A percentile compares a stretch with the other conserved stretches of the same genome.
Conservation (phyloP, 768 basidiomycete genomes). For the Hericium alpestre region DNA sequence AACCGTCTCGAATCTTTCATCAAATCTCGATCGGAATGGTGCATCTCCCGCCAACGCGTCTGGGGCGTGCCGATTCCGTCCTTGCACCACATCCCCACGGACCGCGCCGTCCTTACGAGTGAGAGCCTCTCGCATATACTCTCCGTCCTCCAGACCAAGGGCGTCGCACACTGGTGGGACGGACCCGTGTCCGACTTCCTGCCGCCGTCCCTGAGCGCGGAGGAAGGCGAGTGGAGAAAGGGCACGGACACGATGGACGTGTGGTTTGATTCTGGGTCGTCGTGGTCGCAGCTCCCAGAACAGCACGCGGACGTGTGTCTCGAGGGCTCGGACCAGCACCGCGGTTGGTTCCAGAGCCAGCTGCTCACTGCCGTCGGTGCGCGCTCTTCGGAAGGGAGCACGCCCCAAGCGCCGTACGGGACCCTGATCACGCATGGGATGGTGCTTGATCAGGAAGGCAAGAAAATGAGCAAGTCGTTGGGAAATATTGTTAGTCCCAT, state of each 20-base stretch:
- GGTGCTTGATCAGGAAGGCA: constrained; percentile 82
- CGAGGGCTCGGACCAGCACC: constrained; percentile 95
- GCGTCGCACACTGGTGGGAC: constrained; percentile 86
- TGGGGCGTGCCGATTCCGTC: constrained; percentile 98
- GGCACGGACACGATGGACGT: constrained; percentile 97
- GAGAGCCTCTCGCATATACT: constrained; percentile 69
- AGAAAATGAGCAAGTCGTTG: constrained; percentile 96
- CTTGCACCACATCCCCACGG: constrained; percentile 55
- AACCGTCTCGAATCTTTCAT: constrained; percentile 85
- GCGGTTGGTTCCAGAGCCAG: constrained; percentile 98
- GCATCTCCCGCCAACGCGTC: constrained; percentile 92
- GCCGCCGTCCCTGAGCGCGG: constrained; percentile 42
- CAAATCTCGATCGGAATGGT: constrained; percentile 90
- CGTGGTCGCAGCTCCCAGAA: constrained; percentile 71
- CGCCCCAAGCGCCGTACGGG: constrained; percentile 47
- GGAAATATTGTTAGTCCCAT: constrained; percentile 87
- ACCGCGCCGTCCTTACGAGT: constrained; percentile 52
- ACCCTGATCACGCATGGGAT: constrained; percentile 92
- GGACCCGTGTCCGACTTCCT: constrained; percentile 79
- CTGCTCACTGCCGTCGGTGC: constrained; percentile 71
- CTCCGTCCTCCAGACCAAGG: constrained; percentile 56
- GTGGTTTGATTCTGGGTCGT: constrained; percentile 96
- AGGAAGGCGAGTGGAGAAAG: constrained; percentile 44
- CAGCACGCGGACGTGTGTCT: constrained; percentile 75
- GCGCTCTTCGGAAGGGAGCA: constrained; percentile 19